These are phyloP conservation scores for Fraxinus nigra DNA, from an alignment of 305 asterid species.

Conservation along the genomic window DNA sequence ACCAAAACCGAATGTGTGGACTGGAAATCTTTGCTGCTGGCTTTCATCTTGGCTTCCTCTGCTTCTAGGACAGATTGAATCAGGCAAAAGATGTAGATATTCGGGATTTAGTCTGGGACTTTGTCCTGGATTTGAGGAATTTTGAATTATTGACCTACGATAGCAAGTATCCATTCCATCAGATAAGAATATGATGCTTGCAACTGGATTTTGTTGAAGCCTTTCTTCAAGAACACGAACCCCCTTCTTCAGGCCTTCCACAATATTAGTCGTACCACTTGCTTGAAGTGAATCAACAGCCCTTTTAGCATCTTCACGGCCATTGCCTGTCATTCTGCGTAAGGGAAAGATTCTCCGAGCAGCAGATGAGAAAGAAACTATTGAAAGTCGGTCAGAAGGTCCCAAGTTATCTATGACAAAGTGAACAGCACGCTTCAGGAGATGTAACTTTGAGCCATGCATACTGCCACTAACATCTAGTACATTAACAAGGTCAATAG, in stretches of 20 bases:
- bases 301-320: constrained; percentile 27
- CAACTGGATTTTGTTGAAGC: constrained; percentile 27
- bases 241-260: constrained; percentile 35
- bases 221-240: constrained; percentile 38
- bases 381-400: constrained; percentile 32
- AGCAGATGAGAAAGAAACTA: constrained; percentile 29
- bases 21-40: constrained; percentile 31
- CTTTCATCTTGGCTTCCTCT: background rate
- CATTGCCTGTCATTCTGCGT: constrained; percentile 31
- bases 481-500: constrained; percentile 23
- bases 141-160: background rate
- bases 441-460: constrained; percentile 15
- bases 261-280: constrained; percentile 31
- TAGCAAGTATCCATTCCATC: constrained; percentile 38
- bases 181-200: constrained; percentile 41
- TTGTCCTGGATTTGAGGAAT: background rate
- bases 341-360: constrained; percentile 35
- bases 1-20: constrained; percentile 45
- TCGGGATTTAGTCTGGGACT: background rate
- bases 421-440: constrained; percentile 34
- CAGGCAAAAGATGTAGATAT: constrained; percentile 23
- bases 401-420: constrained; percentile 41
- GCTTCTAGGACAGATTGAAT: constrained; percentile 19
- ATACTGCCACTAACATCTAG: constrained; percentile 27
- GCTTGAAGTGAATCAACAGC: constrained; percentile 30